phyloP scores from a whole-genome alignment of 768 basidiomycete species.

The Naganishia antarctica region DNA sequence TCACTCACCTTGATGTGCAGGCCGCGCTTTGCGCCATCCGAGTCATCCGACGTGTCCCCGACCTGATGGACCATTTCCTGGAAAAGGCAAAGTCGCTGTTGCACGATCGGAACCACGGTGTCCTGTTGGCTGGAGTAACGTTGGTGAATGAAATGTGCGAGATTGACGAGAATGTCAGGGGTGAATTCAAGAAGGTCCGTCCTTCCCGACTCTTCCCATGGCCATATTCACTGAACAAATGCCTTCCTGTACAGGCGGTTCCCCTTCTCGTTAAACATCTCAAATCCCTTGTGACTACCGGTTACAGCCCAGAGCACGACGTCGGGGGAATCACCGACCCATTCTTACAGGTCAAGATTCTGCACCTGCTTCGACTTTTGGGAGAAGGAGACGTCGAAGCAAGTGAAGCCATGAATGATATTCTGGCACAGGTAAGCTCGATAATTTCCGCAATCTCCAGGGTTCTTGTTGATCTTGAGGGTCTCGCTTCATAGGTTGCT shows the following conservation, averaged over 20 bases:
- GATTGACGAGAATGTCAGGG: constrained; percentile 63
- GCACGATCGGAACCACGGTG: constrained; percentile 94
- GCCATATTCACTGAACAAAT: neutral
- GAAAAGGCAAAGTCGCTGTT: constrained; percentile 81
- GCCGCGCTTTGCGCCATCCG: constrained; percentile 91
- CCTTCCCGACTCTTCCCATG: neutral
- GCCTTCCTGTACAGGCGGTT: constrained; percentile 64
- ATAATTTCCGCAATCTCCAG: neutral
- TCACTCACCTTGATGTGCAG: constrained; percentile 51
- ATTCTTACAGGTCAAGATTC: constrained; percentile 63
- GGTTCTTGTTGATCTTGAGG: neutral
- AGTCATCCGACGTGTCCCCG: constrained; percentile 91
- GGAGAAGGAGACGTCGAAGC: constrained; percentile 78
- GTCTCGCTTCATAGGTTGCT: constrained; percentile 65
- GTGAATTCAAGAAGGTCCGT: constrained; percentile 80
- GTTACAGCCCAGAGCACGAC: constrained; percentile 97
- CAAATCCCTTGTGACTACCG: constrained; percentile 89
- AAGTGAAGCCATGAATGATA: constrained; percentile 97
- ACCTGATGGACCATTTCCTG: constrained; percentile 87
- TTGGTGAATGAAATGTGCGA: constrained; percentile 92
- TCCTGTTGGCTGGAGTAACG: constrained; percentile 86
- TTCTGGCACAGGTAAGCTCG: constrained; percentile 76
- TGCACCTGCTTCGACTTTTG: constrained; percentile 80
- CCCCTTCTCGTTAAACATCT: constrained; percentile 89
- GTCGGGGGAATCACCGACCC: constrained; percentile 87